Conservation (phyloP, 148 eudicot species). For the Rhododendron williamsianum region DNA sequence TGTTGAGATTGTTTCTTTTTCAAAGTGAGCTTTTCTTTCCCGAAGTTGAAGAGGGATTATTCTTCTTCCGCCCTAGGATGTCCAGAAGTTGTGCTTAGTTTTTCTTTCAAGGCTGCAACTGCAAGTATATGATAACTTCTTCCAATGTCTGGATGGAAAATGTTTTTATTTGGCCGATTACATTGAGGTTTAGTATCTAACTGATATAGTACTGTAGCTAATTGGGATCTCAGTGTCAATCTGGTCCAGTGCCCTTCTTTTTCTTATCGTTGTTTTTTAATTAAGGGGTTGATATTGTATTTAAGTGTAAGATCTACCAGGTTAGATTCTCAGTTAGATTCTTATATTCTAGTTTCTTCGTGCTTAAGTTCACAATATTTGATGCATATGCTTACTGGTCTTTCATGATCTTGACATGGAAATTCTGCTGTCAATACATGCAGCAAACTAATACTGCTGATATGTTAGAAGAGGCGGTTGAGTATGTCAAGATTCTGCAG, state of each 20-base stretch:
- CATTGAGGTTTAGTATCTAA: background rate
- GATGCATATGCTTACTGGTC: background rate
- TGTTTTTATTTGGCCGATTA: background rate
- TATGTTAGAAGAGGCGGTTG: slow-evolving; percentile 98
- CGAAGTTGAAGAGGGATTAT: background rate
- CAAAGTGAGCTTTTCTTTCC: background rate
- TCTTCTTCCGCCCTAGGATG: background rate
- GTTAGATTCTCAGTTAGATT: background rate
- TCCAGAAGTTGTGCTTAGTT: background rate
- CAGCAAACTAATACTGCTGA: slow-evolving; percentile 99
- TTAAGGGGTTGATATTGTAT: no score
- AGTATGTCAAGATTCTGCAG: slow-evolving; percentile 84
- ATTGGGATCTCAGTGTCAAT: background rate
- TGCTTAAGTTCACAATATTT: background rate
- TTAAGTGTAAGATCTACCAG: background rate
- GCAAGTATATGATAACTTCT: background rate
- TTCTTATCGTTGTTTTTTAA: background rate
- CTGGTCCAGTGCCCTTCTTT: background rate
- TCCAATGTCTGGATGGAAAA: background rate
- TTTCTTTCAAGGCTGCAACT: background rate
- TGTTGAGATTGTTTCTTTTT: background rate
- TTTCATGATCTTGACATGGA: slow-evolving; percentile 7
- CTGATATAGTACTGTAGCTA: background rate
- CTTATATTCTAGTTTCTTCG: no score
- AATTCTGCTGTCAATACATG: slow-evolving; percentile 13